phyloP scores from a whole-genome alignment of 306 rosid genomes.

The Astragalus glycyphyllos region DNA sequence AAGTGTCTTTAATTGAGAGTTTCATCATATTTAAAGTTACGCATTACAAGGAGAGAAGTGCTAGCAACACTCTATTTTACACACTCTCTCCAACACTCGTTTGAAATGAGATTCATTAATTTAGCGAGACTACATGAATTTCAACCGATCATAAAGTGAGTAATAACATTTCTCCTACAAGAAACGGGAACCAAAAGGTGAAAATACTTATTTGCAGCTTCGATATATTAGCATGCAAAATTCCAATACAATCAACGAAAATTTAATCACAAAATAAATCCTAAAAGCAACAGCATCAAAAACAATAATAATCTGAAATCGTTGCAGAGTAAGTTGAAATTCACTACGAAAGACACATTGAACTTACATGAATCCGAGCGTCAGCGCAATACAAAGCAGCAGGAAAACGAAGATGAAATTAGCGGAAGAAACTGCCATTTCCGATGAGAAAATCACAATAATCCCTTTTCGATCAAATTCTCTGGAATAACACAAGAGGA shows the following conservation, averaged over 20 bases:
- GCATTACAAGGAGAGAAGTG: too few species aligned
- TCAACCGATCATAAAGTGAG: too few species aligned
- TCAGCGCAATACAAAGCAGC: conserved; percentile 53
- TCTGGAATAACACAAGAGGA: conserved; percentile 40
- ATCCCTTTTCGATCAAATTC: conserved; percentile 33
- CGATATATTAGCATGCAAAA: neutral
- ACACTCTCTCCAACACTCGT: too few species aligned
- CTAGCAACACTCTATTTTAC: too few species aligned
- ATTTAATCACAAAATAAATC: conserved; percentile 1
- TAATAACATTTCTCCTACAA: too few species aligned
- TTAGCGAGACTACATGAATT: too few species aligned
- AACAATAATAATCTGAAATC: neutral
- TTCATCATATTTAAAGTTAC: neutral
- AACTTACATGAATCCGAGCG: conserved; percentile 73
- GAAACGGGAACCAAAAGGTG: too few species aligned
- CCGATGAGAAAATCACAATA: conserved; percentile 5
- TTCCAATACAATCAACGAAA: conserved; percentile 14
- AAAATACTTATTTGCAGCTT: too few species aligned
- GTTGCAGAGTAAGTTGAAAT: conserved; percentile 14
- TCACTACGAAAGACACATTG: neutral
- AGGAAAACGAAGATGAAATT: conserved; percentile 61
- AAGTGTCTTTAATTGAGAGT: neutral
- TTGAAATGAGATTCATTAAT: too few species aligned
- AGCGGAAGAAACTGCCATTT: conserved; percentile 69
- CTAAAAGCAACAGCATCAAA: conserved; percentile 12